A percentile compares a stretch with the other conserved stretches of the same genome.
Conservation (phyloP, 2,329 filamentous ascomycete species). For the Verticillium dahliae region DNA sequence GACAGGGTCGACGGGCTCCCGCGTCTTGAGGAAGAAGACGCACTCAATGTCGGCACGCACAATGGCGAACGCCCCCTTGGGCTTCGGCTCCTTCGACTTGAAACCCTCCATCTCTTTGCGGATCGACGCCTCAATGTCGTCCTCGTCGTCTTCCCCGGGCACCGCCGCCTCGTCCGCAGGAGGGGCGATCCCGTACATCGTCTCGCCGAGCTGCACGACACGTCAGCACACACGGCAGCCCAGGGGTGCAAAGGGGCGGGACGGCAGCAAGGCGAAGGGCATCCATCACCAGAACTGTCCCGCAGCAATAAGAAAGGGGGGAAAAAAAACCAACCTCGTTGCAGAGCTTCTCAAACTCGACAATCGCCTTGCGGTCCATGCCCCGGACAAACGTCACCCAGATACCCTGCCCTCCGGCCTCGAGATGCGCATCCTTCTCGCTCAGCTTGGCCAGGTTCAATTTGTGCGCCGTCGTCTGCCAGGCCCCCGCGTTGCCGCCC, state of each 20-base stretch:
- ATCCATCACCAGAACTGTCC: not conserved
- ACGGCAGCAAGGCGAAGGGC: too few species aligned
- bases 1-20: constrained; percentile 47
- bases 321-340: constrained; percentile 44
- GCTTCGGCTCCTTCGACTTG: constrained; percentile 34
- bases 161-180: constrained; percentile 22
- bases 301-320: not conserved
- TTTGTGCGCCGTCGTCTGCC: constrained; percentile 55
- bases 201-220: constrained; percentile 36
- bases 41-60: constrained; percentile 54
- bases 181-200: constrained; percentile 46
- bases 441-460: constrained; percentile 36
- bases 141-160: constrained; percentile 36
- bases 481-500: constrained; percentile 49
- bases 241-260: too few species aligned
- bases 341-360: constrained; percentile 61
- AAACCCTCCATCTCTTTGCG: constrained; percentile 63
- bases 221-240: not conserved
- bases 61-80: constrained; percentile 40
- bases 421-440: constrained; percentile 40
- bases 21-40: constrained; percentile 55
- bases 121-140: constrained; percentile 70
- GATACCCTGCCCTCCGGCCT: constrained; percentile 65
- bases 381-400: constrained; percentile 73
- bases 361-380: constrained; percentile 63